These are phyloP conservation scores for Backusella sp. DNA, from an alignment of 192 early-diverging fungal species.

Conservation along the genomic window DNA sequence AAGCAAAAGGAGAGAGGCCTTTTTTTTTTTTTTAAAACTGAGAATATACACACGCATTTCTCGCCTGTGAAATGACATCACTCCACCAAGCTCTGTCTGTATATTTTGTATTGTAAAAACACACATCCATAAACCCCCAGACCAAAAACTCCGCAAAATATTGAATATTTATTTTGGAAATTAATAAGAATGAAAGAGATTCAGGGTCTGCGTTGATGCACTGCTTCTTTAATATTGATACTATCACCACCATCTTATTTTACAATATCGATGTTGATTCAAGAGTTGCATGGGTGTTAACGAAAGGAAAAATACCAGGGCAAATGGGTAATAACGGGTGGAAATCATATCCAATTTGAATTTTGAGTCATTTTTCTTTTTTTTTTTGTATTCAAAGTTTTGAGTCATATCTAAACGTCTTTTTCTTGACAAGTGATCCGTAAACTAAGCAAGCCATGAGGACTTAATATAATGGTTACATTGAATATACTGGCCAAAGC, in stretches of 20 bases:
- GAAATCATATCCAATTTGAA: not conserved
- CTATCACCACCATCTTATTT: not conserved
- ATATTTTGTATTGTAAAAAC: too few relatives aligned
- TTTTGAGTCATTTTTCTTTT: not conserved
- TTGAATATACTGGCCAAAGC: too few relatives aligned
- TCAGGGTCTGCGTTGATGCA: not conserved
- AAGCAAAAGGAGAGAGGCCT: not conserved
- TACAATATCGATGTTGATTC: not conserved
- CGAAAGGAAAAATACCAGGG: not conserved
- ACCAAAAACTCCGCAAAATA: too few relatives aligned
- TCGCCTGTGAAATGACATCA: not conserved
- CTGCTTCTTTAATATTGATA: not conserved
- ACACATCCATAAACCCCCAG: too few relatives aligned
- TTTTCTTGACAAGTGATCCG: not conserved
- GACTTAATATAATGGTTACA: too few relatives aligned
- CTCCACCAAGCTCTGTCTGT: too few relatives aligned
- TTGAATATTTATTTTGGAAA: not conserved
- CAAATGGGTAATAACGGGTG: not conserved
- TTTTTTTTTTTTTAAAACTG: too few relatives aligned
- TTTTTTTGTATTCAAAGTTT: not conserved
- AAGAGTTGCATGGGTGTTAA: not conserved
- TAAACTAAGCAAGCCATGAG: too few relatives aligned
- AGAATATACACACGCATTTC: not conserved
- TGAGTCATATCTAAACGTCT: not conserved
- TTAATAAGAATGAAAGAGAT: not conserved